Percentiles rank a stretch among this genome's conserved stretches.
These are phyloP conservation scores for Nitzschia palea DNA, from an alignment of 108 stramenopile genomes.

Conservation along the genomic window DNA sequence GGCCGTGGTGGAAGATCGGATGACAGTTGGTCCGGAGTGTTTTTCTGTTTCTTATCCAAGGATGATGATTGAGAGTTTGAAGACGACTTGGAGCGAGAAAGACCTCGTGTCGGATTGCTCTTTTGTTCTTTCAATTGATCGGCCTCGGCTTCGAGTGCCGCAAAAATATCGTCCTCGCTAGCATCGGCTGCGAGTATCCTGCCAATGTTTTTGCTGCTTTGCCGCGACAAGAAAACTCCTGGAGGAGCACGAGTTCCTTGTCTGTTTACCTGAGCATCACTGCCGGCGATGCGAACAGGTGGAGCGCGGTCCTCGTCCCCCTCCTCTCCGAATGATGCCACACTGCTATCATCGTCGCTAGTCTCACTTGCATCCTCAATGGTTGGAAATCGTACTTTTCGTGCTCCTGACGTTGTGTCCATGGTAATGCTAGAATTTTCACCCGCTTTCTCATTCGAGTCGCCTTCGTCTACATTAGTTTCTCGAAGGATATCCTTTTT, in stretches of 20 bases:
- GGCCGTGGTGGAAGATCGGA: too few species aligned
- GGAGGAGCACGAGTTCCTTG: neutral
- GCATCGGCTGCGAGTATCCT: neutral
- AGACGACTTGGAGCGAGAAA: neutral
- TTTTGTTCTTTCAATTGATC: slow-evolving; percentile 5
- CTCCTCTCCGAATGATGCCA: neutral
- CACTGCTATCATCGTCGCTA: neutral
- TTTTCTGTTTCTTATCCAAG: too few species aligned
- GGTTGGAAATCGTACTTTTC: too few species aligned
- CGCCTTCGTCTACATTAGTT: neutral
- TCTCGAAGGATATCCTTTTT: neutral
- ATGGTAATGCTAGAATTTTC: too few species aligned
- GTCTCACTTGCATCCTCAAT: neutral
- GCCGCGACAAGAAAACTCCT: neutral
- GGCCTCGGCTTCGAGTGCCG: slow-evolving; percentile 4
- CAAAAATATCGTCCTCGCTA: slow-evolving; percentile 12
- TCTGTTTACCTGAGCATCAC: neutral
- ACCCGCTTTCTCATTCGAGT: too few species aligned
- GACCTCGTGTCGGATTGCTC: too few species aligned
- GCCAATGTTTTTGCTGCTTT: slow-evolving; percentile 5
- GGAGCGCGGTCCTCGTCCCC: neutral
- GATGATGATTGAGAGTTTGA: too few species aligned
- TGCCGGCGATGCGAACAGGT: neutral
- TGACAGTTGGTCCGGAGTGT: too few species aligned
- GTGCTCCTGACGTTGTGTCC: too few species aligned